Base-by-base conservation (phyloP, 2,329 filamentous ascomycete genomes). In the Didymella pomorum region DNA sequence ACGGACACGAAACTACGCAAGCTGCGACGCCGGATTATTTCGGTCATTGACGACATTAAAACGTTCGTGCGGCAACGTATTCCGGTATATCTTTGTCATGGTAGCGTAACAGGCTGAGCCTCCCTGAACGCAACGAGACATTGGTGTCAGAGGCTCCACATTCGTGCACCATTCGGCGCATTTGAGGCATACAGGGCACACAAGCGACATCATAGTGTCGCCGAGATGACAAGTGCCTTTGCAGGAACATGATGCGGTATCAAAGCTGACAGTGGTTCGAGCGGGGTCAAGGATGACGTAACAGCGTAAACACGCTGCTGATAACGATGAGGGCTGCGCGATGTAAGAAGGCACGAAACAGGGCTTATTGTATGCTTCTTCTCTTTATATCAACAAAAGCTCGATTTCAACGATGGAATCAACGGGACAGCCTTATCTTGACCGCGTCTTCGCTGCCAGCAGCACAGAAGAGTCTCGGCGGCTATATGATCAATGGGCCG, bases 401-500 rank as follows among this genome's bases (percentile, higher is more conserved):
- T 3, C 8, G 16, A 4, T 1, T 8, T 2, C 11, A 8, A 41
- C 14, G 14, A 56, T 56, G 54, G 16, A 14, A 20, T 23, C 51
- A 21, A 47, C 52, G n/a, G 41, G 56, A 8, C 52, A 39, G 10
- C 28, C 60, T 2, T 61, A 66, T 55, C 72, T 81, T n/a, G 67
- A 70, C 29, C 76, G 77, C 31, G 79, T 76, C 35, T 79, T 79
- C 37, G 71, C 71, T 14, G 70, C 71, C 31, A 68, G 64, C 21
- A 73, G 65, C 56, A 71, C 69, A 6, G 69, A 76, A 26, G 78
- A 80, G 43, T 77, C 76, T 46, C 76, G 73, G 58, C 63, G 64
- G 10, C 63, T 81, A 37, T 82, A 82, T 69, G 77, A 82, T 51
- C 72, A 81, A 64, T 82, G 80, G 80, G 79, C 80, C n/a, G 61